Percentiles rank a stretch among this genome's conserved stretches.
Conservation (phyloP, 2,329 filamentous ascomycete species). For the Scedosporium boydii region DNA sequence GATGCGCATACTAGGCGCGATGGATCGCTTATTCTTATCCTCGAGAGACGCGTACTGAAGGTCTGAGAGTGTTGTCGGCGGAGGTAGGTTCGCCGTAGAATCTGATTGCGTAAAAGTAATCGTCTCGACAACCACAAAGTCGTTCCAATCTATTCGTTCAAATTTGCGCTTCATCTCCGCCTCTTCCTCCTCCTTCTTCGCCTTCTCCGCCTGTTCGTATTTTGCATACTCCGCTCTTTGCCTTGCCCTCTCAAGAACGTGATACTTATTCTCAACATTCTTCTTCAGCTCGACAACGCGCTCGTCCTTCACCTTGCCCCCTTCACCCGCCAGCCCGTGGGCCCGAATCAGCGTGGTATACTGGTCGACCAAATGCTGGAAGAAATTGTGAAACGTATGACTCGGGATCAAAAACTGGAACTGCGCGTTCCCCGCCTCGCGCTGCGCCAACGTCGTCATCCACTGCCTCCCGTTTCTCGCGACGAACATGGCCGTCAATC, state of each 20-base stretch:
- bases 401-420: slow-evolving; percentile 95
- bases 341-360: slow-evolving; percentile 72
- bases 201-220: slow-evolving; percentile 74
- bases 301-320: slow-evolving; percentile 60
- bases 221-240: slow-evolving; percentile 81
- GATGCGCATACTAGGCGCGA: slow-evolving; percentile 72
- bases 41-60: slow-evolving; percentile 91
- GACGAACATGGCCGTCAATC: slow-evolving; percentile 79
- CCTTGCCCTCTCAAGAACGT: slow-evolving; percentile 70
- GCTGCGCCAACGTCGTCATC: slow-evolving; percentile 80
- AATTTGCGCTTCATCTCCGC: slow-evolving; percentile 69
- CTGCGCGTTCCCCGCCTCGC: slow-evolving; percentile 83
- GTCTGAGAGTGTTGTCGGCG: slow-evolving; percentile 82
- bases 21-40: slow-evolving; percentile 84
- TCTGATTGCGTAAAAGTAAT: slow-evolving; percentile 86
- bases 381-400: slow-evolving; percentile 94
- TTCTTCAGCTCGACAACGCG: slow-evolving; percentile 63
- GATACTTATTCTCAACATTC: slow-evolving; percentile 71
- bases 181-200: slow-evolving; percentile 78
- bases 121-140: slow-evolving; percentile 92
- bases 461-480: slow-evolving; percentile 89
- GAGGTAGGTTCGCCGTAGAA: slow-evolving; percentile 75
- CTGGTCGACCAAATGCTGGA: slow-evolving; percentile 84
- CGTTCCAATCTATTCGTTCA: slow-evolving; percentile 93
- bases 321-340: slow-evolving; percentile 55